A percentile compares a stretch with the other conserved stretches of the same genome.
These are phyloP conservation scores for Drechslera avenae DNA, from an alignment of 2,329 filamentous ascomycete species.

Conservation along the genomic window DNA sequence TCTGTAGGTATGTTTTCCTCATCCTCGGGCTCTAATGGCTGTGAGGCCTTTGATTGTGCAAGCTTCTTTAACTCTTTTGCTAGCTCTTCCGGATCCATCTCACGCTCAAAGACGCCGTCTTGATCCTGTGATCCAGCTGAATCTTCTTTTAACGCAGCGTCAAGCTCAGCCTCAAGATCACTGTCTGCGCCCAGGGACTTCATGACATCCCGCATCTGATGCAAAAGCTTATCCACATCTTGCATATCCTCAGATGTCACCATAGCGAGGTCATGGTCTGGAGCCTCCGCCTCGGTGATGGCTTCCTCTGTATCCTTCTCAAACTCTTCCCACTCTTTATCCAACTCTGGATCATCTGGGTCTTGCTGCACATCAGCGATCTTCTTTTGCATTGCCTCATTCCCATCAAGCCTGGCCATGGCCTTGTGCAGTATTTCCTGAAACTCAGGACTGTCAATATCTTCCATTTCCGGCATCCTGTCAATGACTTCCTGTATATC, in stretches of 20 bases:
- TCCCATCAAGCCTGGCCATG: conserved; percentile 28
- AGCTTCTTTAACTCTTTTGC: conserved; percentile 31
- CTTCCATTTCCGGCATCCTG: conserved; percentile 27
- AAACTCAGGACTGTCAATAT: conserved; percentile 29
- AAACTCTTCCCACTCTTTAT: conserved; percentile 18
- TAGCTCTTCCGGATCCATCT: conserved; percentile 30
- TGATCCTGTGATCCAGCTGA: conserved; percentile 11
- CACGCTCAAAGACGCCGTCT: conserved; percentile 23
- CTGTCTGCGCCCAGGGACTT: conserved; percentile 27
- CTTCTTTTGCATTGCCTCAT: conserved; percentile 29
- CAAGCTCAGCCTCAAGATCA: conserved; percentile 29
- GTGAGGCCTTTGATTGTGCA: conserved; percentile 12
- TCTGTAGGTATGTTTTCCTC: conserved; percentile 34
- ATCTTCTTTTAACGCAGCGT: conserved; percentile 27
- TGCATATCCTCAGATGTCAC: conserved; percentile 18
- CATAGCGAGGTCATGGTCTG: conserved; percentile 12
- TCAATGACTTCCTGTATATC: conserved; percentile 34
- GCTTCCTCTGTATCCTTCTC: conserved; percentile 19
- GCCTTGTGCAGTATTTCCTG: conserved; percentile 26
- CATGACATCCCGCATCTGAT: conserved; percentile 36
- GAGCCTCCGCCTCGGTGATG: conserved; percentile 11
- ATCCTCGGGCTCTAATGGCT: conserved; percentile 11
- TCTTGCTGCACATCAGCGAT: conserved; percentile 17
- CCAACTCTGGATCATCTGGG: conserved; percentile 14
- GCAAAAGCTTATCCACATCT: conserved; percentile 29